Conservation (phyloP, 2,329 filamentous ascomycete species). For the Cordyceps pruinosa region DNA sequence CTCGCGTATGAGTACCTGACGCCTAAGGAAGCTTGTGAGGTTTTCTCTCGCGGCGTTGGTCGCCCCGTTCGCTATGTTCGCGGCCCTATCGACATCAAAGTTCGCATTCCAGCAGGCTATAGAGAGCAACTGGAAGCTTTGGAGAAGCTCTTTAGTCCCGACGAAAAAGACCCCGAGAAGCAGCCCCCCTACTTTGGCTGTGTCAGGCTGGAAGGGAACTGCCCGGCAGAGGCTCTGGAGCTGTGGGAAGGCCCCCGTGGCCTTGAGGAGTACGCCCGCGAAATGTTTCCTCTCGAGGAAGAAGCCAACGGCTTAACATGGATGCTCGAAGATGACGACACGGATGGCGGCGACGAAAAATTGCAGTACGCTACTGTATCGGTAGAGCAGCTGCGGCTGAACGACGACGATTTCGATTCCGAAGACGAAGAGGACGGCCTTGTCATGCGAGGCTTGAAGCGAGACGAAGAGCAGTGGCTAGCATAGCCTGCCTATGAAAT, state of each 20-base stretch:
- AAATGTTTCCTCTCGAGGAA: constrained; percentile 92
- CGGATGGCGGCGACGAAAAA: constrained; percentile 31
- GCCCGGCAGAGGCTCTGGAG: constrained; percentile 67
- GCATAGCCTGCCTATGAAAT: constrained; percentile 23
- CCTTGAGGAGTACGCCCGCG: constrained; percentile 88
- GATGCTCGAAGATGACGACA: constrained; percentile 62
- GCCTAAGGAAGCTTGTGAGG: constrained; percentile 71
- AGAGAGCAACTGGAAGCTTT: constrained; percentile 73
- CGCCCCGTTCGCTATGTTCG: constrained; percentile 72
- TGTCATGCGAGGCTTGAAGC: constrained; percentile 49
- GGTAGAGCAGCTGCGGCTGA: constrained; percentile 34
- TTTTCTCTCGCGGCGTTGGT: constrained; percentile 72
- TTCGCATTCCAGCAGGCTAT: constrained; percentile 82
- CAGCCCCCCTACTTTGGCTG: constrained; percentile 61
- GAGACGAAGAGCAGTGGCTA: constrained; percentile 54
- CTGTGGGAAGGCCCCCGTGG: constrained; percentile 89
- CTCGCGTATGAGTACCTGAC: constrained; percentile 86
- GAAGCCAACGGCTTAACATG: constrained; percentile 88
- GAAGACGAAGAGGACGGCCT: constrained; percentile 52
- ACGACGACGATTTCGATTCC: constrained; percentile 37
- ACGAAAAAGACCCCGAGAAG: constrained; percentile 44
- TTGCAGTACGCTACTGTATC: constrained; percentile 28
- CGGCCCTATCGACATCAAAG: constrained; percentile 74
- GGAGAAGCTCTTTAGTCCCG: constrained; percentile 50
- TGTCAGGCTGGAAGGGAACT: constrained; percentile 49